Base-by-base conservation (phyloP, 805 yeast genomes). In the Saturnispora mendoncae region DNA sequence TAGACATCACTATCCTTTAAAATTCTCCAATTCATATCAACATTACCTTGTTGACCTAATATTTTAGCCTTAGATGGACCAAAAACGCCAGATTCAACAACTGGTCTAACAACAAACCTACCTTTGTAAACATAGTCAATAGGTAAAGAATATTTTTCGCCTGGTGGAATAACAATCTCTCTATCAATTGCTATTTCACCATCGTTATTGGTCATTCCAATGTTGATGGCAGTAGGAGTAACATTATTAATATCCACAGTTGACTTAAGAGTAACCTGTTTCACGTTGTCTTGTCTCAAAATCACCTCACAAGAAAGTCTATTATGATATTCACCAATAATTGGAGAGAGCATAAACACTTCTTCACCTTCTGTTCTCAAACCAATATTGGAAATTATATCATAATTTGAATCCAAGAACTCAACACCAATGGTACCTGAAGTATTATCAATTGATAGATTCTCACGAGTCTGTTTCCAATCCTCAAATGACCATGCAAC, bases 401-500 rank as follows among this genome's bases (percentile, higher is more conserved):
- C 71, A 54, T 80, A 88, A 0, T 64, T 64, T 0, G 84, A 69
- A 30, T 67, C 78, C 2, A 72, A 33, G 19, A 88, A 58, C 33
- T 69, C 67, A n/a, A 88, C 67, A 0, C 83, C 86, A 24, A 90
- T 60, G 3, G 69, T 64, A 35, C 77, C 79, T n/a, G 67, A 68
- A 15, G 71, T 74, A 32, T 71, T 75, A 42, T 81, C 81, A 4
- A 81, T 74, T 46, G 75, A 79, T 42, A 88, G 64, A 42, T 78
- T 76, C 54, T 90, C 95, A 59, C 98, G 78, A 19, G 87, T 73
- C 24, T 71, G 70, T 46, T 84, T 70, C 97, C 97, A 92, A 55
- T 90, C 96, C 53, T 88, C 95, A 65, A 94, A 94, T 31, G 87
- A 78, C 97, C 97, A 92, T 1, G 84, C 81, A 4, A 74, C 56